Evolutionary conservation across 2,329 filamentous ascomycete genomes (phyloP), one percentile per base, ranked within the genome.

Genomic region (Cordyceps militaris): DNA sequence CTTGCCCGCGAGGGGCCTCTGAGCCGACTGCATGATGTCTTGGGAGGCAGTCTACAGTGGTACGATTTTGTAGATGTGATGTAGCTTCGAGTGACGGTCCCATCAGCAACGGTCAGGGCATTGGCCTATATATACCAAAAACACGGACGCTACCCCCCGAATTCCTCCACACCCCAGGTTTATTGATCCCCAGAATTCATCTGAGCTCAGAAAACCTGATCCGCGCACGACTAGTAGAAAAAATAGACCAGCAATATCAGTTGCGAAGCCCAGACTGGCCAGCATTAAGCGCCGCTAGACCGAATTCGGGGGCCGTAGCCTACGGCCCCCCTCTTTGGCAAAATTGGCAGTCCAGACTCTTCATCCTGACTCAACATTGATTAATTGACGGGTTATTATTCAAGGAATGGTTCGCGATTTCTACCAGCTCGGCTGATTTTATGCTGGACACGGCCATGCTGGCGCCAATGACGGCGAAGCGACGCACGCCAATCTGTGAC

Each of bases 1-100:
- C 40, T 62, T 62, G 44, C 49, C 57, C 2, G 59, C 44, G 10
- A 60, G 24, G 21, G 62, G 44, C 28, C 59, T 50, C 24, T 61
- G 61, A 4, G 62, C 57, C 2, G 61, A 57, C 47, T 65, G 61
- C 58, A 63, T 49, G 38, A 57, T 55, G 26, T 48, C 3, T 26
- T 40, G 11, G 11, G 6, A 13, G 19, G 11, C 7, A 14, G 28
- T 32, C 28, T 21, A 19, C 3, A 13, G 30, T 46, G 28, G 52
- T 10, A 23, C n/a, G 38, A 4, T 28, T n/a, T 2, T 34, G 43
- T 10, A 26, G 16, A 55, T 19, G 19, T 23, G 10, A 13, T 11
- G 53, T 48, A 40, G 43, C 10, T 24, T 40, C 3, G 23, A 36
- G 52, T n/a, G 32, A 30, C 43, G 21, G 30, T n/a, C 21, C 30